phyloP scores from a whole-genome alignment of 139 green algal species.

The Chlorella sorokiniana region DNA sequence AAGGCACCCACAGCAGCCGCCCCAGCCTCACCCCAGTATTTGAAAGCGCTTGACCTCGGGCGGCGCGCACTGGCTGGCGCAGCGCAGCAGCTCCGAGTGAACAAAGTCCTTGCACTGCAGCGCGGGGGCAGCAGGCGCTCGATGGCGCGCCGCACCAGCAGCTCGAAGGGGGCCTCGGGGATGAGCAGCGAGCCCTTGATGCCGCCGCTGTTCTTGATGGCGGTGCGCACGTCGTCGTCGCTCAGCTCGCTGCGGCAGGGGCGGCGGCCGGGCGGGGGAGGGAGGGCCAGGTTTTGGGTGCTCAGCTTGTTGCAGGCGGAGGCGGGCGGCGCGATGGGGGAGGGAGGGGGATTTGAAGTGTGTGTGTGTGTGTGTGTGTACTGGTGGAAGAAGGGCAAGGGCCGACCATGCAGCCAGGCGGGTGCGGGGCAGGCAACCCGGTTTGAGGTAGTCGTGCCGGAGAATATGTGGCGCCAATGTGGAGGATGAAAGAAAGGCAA shows the following conservation, averaged over 20 bases:
- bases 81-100: slow-evolving; percentile 83
- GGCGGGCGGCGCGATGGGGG: too few species aligned
- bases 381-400: too few species aligned
- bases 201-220: slow-evolving; percentile 92
- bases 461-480: too few species aligned
- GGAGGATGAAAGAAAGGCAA: too few species aligned
- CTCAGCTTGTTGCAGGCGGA: too few species aligned
- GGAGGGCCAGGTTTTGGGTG: too few species aligned
- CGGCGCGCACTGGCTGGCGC: slow-evolving; percentile 74
- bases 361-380: too few species aligned
- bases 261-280: not conserved
- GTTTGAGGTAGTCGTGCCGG: too few species aligned
- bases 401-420: too few species aligned
- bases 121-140: slow-evolving; percentile 67
- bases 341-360: too few species aligned
- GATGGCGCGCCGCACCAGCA: slow-evolving; percentile 84
- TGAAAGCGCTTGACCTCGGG: slow-evolving; percentile 75
- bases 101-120: slow-evolving; percentile 79
- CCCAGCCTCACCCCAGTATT: slow-evolving; percentile 48
- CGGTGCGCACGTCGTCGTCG: slow-evolving; percentile 89
- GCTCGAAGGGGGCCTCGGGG: slow-evolving; percentile 95
- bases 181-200: slow-evolving; percentile 83
- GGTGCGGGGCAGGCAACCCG: too few species aligned
- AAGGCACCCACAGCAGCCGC: not conserved
- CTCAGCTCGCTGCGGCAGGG: slow-evolving; percentile 67